Base-by-base conservation (phyloP, 169 alveolate species). In the Eimeria acervulina region DNA sequence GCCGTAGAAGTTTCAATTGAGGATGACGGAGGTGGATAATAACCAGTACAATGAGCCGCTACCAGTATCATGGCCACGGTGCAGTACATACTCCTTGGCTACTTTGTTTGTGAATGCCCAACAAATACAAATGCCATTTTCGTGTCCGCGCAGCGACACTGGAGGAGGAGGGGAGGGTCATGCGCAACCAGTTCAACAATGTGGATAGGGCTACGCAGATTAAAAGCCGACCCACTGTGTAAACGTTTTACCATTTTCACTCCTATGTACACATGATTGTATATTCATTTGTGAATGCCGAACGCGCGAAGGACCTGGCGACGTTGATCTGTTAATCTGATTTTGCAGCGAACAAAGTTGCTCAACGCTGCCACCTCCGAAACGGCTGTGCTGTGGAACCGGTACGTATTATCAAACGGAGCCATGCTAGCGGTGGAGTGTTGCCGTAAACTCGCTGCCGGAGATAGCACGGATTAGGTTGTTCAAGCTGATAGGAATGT, bases 131-230 rank as follows among this genome's bases (percentile, higher is more conserved):
- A 44, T 44, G 81, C 66, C 19, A 42, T 63, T 19, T 78, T 63
- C 19, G 61, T 15, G 21, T 80, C 66, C 13, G 28, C 28, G 72
- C 94, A 94, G 96, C 92, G n/a, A 85, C 78, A 47, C 84, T 47
- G 33, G 96, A 87, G 5, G 95, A 94, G 91, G 91, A 84, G 80
- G 95, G 95, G 31, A 44, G 96, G 42, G 95, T 94, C n/a, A 96
- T 98, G 96, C 95, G 99, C 87, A 98, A 98, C 95, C 97, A 98
- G 78, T 98, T 99, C 96, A 98, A 98, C 97, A 98, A 98, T 97
- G 97, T 98, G 96, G 99, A 98, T 93, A 96, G 99, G 78, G 98
- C 94, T 83, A 87, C 94, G 31, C 94, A 87, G 40, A 87, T 87
- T 66, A 87, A 59, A 15, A 87, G 83, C 63, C 63, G 81, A 38